Base-by-base conservation (phyloP, 345 rosid genomes). In the Acer saccharum region DNA sequence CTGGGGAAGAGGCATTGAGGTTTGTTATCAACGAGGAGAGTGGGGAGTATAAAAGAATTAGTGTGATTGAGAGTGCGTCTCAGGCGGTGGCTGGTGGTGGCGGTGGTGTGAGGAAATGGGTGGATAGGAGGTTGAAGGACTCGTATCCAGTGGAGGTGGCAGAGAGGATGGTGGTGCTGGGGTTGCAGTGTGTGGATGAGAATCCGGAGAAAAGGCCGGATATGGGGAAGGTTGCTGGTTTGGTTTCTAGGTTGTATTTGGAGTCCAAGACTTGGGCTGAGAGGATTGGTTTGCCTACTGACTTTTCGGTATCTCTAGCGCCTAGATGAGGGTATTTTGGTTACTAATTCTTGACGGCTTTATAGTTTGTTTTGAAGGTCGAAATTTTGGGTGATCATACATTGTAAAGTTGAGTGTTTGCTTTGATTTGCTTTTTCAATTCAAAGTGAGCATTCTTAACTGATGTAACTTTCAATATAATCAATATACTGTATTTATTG, bases 121-220 rank as follows among this genome's bases (percentile, higher is more conserved):
- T 87, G 23, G 93, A 91, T 71, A 69, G 80, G 85, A 86, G 88
- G 76, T 27, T 91, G 78, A 88, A 71, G 73, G 93, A 91, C 64
- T 91, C 95, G 18, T 91, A 77, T 39, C 93, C 92, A n/a, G 85
- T 88, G 76, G 92, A 87, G 7, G 93, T 82, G 77, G 92, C 87
- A 8, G 87, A 86, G 82, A 88, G 78, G 83, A 80, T 88, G 86
- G 83, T 79, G 43, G 55, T 67, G 57, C n/a, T 89, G 73, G 93
- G 86, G 73, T 10, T 89, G 62, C 89, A 88, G 39, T 91, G 93
- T 64, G 88, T 87, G 75, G 83, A 72, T 68, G 89, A 82, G 78
- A 87, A 87, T 48, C 83, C 91, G 3, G 70, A 21, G 35, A 74
- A 75, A 44, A 83, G 90, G 77, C 95, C 93, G 1, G 85, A 87